phyloP scores from a whole-genome alignment of 2,329 filamentous ascomycete species.

The Fusarium subtropicale region DNA sequence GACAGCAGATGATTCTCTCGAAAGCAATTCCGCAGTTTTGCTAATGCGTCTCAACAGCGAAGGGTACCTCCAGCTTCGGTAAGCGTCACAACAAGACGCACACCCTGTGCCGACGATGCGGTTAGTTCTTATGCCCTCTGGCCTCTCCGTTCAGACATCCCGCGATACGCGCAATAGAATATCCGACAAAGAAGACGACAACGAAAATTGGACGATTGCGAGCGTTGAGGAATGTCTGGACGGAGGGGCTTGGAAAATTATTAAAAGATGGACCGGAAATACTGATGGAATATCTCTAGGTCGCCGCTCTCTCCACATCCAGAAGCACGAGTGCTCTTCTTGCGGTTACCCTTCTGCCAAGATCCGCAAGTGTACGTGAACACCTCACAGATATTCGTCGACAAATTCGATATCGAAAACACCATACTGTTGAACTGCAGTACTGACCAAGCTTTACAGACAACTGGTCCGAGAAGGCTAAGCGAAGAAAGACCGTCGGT shows the following conservation, averaged over 20 bases:
- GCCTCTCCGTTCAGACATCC: conserved; percentile 28
- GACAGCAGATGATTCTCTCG: conserved; percentile 36
- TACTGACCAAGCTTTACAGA: conserved; percentile 64
- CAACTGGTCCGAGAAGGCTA: conserved; percentile 99
- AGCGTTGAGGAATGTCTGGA: conserved; percentile 30
- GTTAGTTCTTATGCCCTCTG: conserved; percentile 67
- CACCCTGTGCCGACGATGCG: conserved; percentile 97
- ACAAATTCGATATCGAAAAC: conserved; percentile 21
- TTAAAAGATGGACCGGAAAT: conserved; percentile 15
- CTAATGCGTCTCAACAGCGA: conserved; percentile 57
- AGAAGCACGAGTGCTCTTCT: conserved; percentile 96
- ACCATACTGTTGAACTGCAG: conserved; percentile 4
- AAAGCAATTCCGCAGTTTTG: conserved; percentile 25
- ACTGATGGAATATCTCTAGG: conserved; percentile 64
- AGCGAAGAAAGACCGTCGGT: conserved; percentile 99
- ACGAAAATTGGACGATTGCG: conserved; percentile 20
- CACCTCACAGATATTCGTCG: conserved; percentile 8
- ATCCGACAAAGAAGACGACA: conserved; percentile 24
- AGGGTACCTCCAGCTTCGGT: conserved; percentile 69
- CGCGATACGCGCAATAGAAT: conserved; percentile 27
- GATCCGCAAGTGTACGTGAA: conserved; percentile 94
- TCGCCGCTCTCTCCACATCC: conserved; percentile 97
- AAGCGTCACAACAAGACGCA: conserved; percentile 96
- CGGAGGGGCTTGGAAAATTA: conserved; percentile 14
- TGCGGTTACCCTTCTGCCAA: conserved; percentile 99